These are phyloP conservation scores for Marasmius sp. DNA, from an alignment of 1,284 basidiomycete genomes.

Conservation along the genomic window DNA sequence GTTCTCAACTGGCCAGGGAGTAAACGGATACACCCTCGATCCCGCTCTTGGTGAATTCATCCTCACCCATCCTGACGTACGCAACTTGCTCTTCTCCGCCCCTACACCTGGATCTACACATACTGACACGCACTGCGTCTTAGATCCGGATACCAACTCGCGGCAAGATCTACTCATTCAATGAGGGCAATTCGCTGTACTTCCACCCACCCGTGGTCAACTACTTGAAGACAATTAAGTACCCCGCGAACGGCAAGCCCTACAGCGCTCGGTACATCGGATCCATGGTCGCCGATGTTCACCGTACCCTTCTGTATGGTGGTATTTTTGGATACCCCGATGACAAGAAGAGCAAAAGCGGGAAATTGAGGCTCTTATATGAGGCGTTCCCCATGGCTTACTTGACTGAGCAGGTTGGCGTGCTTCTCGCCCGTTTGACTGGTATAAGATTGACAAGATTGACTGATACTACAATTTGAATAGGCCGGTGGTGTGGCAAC, in stretches of 20 bases:
- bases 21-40: slow-evolving; percentile 98
- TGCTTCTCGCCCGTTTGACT: background rate
- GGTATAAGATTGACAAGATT: slow-evolving; percentile 1
- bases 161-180: slow-evolving; percentile 99
- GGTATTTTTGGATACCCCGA: slow-evolving; percentile 99
- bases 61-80: slow-evolving; percentile 92
- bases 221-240: slow-evolving; percentile 97
- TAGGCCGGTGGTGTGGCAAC: slow-evolving; percentile 96
- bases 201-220: slow-evolving; percentile 86
- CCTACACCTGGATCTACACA: background rate
- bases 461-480: slow-evolving; percentile 7
- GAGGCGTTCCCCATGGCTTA: slow-evolving; percentile 99
- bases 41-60: slow-evolving; percentile 97
- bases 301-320: slow-evolving; percentile 95
- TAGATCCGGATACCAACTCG: slow-evolving; percentile 91
- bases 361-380: slow-evolving; percentile 94
- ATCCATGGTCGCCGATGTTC: slow-evolving; percentile 98
- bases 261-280: slow-evolving; percentile 97
- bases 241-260: slow-evolving; percentile 71
- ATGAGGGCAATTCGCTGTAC: slow-evolving; percentile 96
- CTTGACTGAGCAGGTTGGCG: slow-evolving; percentile 84
- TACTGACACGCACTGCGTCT: slow-evolving; percentile 8
- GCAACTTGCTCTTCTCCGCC: background rate
- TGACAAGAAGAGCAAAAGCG: slow-evolving; percentile 96
- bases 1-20: slow-evolving; percentile 92